Evolutionary conservation across 192 early-diverging fungal species (phyloP).

Genomic region (Coemansia sp.): DNA sequence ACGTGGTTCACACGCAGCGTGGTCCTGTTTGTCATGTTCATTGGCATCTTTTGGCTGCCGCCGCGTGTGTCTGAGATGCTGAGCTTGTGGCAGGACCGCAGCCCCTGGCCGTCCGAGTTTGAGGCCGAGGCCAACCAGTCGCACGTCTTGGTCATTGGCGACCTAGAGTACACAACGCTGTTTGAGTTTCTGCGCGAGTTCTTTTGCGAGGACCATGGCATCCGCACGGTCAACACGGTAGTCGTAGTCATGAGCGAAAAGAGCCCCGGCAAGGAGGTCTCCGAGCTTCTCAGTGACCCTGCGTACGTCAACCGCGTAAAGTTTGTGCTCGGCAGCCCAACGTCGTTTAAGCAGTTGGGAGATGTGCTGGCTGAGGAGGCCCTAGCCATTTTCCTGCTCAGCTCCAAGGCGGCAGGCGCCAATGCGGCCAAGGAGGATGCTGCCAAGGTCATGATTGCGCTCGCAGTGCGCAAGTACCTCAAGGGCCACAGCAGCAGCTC

Average conservation of each 20-base stretch:
- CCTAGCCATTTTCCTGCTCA: conserved; percentile 62
- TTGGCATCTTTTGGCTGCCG: conserved; percentile 69
- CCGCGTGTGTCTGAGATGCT: conserved; percentile 64
- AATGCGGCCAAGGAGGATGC: conserved; percentile 63
- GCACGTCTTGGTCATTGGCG: conserved; percentile 68
- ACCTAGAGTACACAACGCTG: conserved; percentile 58
- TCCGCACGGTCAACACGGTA: conserved; percentile 60
- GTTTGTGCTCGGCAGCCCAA: conserved; percentile 68
- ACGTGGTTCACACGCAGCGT: conserved; percentile 55
- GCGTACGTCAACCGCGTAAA: conserved; percentile 63
- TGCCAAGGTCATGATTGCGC: conserved; percentile 64
- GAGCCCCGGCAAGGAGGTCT: conserved; percentile 56
- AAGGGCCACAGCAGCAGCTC: conserved; percentile 14
- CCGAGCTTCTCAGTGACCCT: conserved; percentile 62
- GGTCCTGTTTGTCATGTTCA: conserved; percentile 67
- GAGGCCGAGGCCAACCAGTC: conserved; percentile 49
- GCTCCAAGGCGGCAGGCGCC: conserved; percentile 49
- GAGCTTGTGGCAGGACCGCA: conserved; percentile 56
- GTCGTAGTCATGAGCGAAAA: conserved; percentile 66
- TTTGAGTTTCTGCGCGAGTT: conserved; percentile 75
- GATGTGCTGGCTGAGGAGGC: conserved; percentile 54
- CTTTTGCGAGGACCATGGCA: conserved; percentile 75
- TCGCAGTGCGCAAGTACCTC: conserved; percentile 69
- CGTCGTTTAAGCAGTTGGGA: conserved; percentile 58
- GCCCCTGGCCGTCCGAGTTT: conserved; percentile 58